phyloP scores from a whole-genome alignment of 306 rosid genomes.

The Rubus parviflorus region DNA sequence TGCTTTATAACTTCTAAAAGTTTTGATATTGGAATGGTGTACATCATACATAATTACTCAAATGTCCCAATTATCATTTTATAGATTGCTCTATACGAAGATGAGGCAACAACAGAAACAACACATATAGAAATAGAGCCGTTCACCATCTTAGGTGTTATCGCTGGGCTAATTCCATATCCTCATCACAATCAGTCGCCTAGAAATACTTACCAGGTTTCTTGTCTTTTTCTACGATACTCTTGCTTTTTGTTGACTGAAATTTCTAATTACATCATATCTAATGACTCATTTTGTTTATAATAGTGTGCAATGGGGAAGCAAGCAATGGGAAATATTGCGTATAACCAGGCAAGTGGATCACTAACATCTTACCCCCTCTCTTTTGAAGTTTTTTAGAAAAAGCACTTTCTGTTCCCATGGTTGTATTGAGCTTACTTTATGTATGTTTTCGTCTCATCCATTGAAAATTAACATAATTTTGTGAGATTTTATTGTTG shows the following conservation, averaged over 20 bases:
- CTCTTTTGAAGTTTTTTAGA: background rate
- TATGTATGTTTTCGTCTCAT: background rate
- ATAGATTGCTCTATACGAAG: conserved; percentile 90
- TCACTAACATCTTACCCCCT: background rate
- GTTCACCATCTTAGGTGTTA: conserved; percentile 83
- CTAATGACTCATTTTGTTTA: conserved; percentile 24
- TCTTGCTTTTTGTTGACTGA: background rate
- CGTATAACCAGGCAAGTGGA: conserved; percentile 75
- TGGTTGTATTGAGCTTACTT: background rate
- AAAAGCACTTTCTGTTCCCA: background rate
- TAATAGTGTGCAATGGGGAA: conserved; percentile 95
- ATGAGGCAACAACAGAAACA: conserved; percentile 62
- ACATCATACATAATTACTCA: conserved; percentile 3
- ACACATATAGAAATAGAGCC: conserved; percentile 96
- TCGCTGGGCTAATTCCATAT: conserved; percentile 90
- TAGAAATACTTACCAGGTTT: conserved; percentile 96
- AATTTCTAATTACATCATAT: conserved; percentile 10
- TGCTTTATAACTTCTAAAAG: conserved; percentile 12
- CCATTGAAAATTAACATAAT: background rate
- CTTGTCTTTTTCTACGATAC: background rate
- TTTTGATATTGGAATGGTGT: conserved; percentile 21
- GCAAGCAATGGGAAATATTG: conserved; percentile 99
- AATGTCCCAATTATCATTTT: conserved; percentile 24
- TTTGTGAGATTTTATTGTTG: too few species aligned
- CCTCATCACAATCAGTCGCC: conserved; percentile 99